Evolutionary conservation across 495 filamentous ascomycete genomes (phyloP).

Genomic region (Podospora appendiculata): DNA sequence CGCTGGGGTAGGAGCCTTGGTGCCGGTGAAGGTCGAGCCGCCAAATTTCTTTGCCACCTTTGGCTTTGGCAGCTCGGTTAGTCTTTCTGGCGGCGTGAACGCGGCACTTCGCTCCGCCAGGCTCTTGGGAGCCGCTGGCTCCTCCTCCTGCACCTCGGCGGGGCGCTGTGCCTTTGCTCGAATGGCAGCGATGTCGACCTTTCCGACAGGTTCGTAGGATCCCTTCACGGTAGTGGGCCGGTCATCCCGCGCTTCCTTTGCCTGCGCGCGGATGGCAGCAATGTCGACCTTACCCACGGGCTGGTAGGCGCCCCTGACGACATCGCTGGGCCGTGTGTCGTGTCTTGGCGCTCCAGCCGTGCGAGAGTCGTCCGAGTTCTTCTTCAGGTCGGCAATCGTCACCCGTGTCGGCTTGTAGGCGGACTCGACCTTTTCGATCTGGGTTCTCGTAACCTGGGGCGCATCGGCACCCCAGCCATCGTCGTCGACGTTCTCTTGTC

Average conservation of each 20-base stretch:
- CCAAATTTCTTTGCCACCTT: slow-evolving; percentile 85
- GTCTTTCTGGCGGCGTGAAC: slow-evolving; percentile 63
- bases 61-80: slow-evolving; percentile 86
- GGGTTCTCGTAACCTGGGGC: slow-evolving; percentile 72
- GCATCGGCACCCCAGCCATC: slow-evolving; percentile 98
- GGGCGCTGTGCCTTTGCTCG: slow-evolving; percentile 69
- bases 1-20: slow-evolving; percentile 75
- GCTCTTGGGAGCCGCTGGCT: slow-evolving; percentile 42
- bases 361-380: slow-evolving; percentile 54
- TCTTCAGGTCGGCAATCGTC: slow-evolving; percentile 70
- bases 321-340: slow-evolving; percentile 43
- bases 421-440: slow-evolving; percentile 86
- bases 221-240: slow-evolving; percentile 80
- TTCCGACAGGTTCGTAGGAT: slow-evolving; percentile 85
- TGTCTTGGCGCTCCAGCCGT: slow-evolving; percentile 32
- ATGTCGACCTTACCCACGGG: slow-evolving; percentile 96
- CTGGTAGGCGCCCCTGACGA: slow-evolving; percentile 88
- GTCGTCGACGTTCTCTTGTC: slow-evolving; percentile 37
- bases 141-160: slow-evolving; percentile 37
- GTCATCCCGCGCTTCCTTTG: slow-evolving; percentile 63
- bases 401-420: slow-evolving; percentile 94
- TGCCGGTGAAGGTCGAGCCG: slow-evolving; percentile 67
- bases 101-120: slow-evolving; percentile 61
- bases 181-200: slow-evolving; percentile 93
- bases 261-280: slow-evolving; percentile 74